Conservation (phyloP, 192 early-diverging fungal species). For the Kickxella alabastrina region DNA sequence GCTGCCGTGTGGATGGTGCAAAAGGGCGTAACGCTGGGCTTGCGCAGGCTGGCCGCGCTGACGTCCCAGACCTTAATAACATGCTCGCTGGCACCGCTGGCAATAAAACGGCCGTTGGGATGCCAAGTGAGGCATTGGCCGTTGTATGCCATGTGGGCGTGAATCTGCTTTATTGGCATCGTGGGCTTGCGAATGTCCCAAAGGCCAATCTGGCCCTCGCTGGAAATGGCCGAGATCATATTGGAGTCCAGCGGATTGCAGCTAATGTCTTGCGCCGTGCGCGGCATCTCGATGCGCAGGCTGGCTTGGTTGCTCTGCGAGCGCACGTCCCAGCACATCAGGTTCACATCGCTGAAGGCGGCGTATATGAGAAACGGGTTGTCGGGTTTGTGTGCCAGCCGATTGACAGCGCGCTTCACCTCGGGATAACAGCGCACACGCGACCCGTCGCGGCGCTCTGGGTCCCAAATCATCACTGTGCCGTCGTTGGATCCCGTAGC, state of each 20-base stretch:
- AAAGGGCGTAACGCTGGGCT: conserved; percentile 18
- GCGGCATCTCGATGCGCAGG: conserved; percentile 12
- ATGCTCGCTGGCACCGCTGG: conserved; percentile 40
- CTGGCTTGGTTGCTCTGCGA: conserved; percentile 5
- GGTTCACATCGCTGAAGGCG: conserved; percentile 25
- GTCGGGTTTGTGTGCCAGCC: conserved; percentile 38
- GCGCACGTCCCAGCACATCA: conserved; percentile 39
- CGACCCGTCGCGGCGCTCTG: conserved; percentile 17
- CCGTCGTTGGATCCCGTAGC: conserved; percentile 40
- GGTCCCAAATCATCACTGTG: conserved; percentile 42
- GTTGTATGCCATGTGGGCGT: conserved; percentile 20
- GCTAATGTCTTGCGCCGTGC: conserved; percentile 31
- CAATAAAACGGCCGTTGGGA: conserved; percentile 46
- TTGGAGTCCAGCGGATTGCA: conserved; percentile 40
- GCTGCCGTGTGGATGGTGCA: conserved; percentile 39
- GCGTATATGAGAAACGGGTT: conserved; percentile 37
- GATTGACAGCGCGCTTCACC: conserved; percentile 22
- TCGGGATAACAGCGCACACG: conserved; percentile 26
- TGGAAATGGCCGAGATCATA: conserved; percentile 25
- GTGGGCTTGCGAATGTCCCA: conserved; percentile 35
- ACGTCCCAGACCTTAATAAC: conserved; percentile 52
- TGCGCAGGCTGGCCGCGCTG: conserved; percentile 9
- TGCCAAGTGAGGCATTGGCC: conserved; percentile 48
- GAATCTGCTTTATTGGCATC: conserved; percentile 1
- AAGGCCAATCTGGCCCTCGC: conserved; percentile 25